Percentiles rank a stretch among this genome's conserved stretches.
phyloP scores from a whole-genome alignment of 192 early-diverging fungal genomes.

The Globomyces pollinis-pini region DNA sequence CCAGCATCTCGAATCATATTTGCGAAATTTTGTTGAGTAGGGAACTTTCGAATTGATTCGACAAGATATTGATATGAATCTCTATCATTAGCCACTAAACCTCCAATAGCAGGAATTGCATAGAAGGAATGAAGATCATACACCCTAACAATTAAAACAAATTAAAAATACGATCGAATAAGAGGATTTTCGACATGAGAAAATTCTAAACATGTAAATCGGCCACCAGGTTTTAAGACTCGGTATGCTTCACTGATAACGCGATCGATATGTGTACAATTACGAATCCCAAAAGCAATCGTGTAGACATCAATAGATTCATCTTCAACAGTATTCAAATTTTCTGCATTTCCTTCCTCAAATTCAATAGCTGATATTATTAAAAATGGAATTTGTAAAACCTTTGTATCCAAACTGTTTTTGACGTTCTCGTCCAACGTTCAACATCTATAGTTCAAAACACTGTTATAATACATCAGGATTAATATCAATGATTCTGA shows the following conservation, averaged over 20 bases:
- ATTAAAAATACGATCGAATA: conserved; percentile 58
- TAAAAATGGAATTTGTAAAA: too few relatives aligned
- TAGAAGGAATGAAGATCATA: conserved; percentile 95
- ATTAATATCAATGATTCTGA: conserved; percentile 94
- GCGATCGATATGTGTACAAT: conserved; percentile 86
- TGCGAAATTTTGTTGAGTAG: conserved; percentile 80
- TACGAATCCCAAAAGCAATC: conserved; percentile 97
- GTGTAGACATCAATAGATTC: conserved; percentile 86
- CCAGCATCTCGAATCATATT: conserved; percentile 84
- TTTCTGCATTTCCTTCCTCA: conserved; percentile 16
- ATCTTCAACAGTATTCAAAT: conserved; percentile 60
- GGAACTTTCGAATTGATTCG: conserved; percentile 92
- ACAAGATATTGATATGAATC: conserved; percentile 96
- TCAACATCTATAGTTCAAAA: conserved; percentile 91
- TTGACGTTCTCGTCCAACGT: conserved; percentile 69
- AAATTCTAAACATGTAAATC: conserved; percentile 95
- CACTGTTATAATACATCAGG: too few relatives aligned
- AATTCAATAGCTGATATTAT: not conserved
- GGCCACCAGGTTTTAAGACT: conserved; percentile 90
- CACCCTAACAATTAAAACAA: conserved; percentile 16
- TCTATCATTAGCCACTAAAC: conserved; percentile 78
- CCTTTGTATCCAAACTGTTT: conserved; percentile 19
- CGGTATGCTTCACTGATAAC: conserved; percentile 87
- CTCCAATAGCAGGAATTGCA: conserved; percentile 83
- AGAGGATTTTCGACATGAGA: conserved; percentile 82